Evolutionary conservation across 441 rosid genomes (phyloP).

Genomic region (Flueggea neowawraea): DNA sequence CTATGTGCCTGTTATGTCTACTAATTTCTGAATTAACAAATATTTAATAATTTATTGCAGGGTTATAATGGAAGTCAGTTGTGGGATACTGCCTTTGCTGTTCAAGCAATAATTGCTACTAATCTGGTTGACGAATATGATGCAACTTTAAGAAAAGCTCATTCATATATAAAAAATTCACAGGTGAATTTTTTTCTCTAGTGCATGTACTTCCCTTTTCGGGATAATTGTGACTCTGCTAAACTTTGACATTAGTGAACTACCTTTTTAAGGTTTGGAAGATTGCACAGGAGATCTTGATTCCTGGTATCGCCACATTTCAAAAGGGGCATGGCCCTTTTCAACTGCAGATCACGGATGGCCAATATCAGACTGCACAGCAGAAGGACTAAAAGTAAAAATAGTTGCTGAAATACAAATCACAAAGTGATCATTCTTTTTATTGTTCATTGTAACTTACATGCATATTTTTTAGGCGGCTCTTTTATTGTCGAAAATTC

Average conservation of each 20-base stretch:
- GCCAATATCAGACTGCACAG: slow-evolving; percentile 98
- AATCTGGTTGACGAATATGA: slow-evolving; percentile 55
- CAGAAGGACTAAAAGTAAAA: slow-evolving; percentile 93
- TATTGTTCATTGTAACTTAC: slow-evolving; percentile 15
- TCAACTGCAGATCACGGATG: slow-evolving; percentile 97
- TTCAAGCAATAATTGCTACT: slow-evolving; percentile 67
- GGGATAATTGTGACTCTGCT: background rate
- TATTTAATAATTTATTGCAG: slow-evolving; percentile 32
- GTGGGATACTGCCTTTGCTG: slow-evolving; percentile 78
- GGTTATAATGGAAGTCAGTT: slow-evolving; percentile 97
- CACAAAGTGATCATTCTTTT: slow-evolving; percentile 7
- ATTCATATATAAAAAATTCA: slow-evolving; percentile 55
- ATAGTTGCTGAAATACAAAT: slow-evolving; percentile 12
- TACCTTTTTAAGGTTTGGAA: slow-evolving; percentile 54
- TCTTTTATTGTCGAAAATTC: slow-evolving; percentile 65
- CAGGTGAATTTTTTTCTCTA: slow-evolving; percentile 48
- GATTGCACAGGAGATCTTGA: slow-evolving; percentile 84
- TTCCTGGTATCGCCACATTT: slow-evolving; percentile 90
- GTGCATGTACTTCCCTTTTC: slow-evolving; percentile 10
- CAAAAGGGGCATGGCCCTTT: slow-evolving; percentile 99
- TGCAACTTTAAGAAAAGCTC: slow-evolving; percentile 48
- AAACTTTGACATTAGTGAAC: slow-evolving; percentile 4
- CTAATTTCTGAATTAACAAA: background rate
- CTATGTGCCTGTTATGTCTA: background rate
- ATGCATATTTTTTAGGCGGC: slow-evolving; percentile 46